phyloP scores from a whole-genome alignment of 805 yeast species.

The Kockiozyma suomiensis region DNA sequence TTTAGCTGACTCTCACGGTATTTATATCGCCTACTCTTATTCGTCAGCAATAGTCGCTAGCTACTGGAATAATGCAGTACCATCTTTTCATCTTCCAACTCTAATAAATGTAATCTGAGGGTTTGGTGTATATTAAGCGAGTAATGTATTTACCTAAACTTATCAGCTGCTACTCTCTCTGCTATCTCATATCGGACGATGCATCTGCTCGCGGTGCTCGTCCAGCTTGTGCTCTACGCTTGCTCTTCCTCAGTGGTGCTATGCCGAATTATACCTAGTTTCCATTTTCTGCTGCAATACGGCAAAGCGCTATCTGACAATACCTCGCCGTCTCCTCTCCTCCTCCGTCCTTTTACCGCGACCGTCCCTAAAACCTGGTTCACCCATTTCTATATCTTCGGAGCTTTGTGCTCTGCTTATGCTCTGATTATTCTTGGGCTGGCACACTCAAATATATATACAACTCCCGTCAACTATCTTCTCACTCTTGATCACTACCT shows the following conservation, averaged over 20 bases:
- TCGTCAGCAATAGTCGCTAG: too few relatives aligned
- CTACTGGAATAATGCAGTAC: too few relatives aligned
- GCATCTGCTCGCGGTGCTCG: slow-evolving; percentile 15
- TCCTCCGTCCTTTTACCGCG: slow-evolving; percentile 1
- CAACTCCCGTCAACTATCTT: background rate
- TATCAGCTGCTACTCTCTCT: too few relatives aligned
- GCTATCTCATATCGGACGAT: background rate
- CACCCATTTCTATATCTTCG: slow-evolving; percentile 40
- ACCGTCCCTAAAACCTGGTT: slow-evolving; percentile 43
- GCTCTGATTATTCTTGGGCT: slow-evolving; percentile 3
- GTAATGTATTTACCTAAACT: too few relatives aligned
- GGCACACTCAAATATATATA: background rate
- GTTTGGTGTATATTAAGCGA: too few relatives aligned
- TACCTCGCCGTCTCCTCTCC: background rate
- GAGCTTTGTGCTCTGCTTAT: slow-evolving; percentile 8
- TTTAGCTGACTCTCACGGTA: too few relatives aligned
- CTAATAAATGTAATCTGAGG: too few relatives aligned
- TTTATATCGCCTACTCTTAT: too few relatives aligned
- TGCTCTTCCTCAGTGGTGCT: slow-evolving; percentile 14
- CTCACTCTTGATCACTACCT: background rate
- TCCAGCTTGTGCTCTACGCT: slow-evolving; percentile 10
- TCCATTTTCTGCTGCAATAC: slow-evolving; percentile 19
- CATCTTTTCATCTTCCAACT: too few relatives aligned
- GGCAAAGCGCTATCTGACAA: slow-evolving; percentile 20
- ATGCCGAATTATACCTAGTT: slow-evolving; percentile 1